These are phyloP conservation scores for Daedaleopsis nitida DNA, from an alignment of 768 basidiomycete species.

Conservation along the genomic window DNA sequence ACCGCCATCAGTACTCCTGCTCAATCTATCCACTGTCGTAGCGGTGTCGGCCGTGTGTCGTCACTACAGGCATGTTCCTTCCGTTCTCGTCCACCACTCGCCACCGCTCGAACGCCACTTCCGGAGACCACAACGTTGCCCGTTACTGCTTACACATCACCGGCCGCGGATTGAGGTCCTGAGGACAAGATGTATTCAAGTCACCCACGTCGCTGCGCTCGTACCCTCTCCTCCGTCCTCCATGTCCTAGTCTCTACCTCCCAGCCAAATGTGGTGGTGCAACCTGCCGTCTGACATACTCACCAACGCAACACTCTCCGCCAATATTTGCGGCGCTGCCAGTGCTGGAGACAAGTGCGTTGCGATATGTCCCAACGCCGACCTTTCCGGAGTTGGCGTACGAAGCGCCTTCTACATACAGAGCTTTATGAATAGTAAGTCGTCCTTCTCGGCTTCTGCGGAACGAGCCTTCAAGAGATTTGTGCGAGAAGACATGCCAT, in stretches of 20 bases:
- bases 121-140: too few relatives aligned
- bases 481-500: neutral
- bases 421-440: slow-evolving; percentile 29
- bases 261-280: neutral
- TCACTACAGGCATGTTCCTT: too few relatives aligned
- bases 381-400: slow-evolving; percentile 30
- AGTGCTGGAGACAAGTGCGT: slow-evolving; percentile 1
- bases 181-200: too few relatives aligned
- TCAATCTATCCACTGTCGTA: too few relatives aligned
- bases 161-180: too few relatives aligned
- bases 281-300: neutral
- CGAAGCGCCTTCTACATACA: slow-evolving; percentile 31
- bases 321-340: slow-evolving; percentile 9
- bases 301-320: slow-evolving; percentile 7
- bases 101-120: too few relatives aligned
- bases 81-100: too few relatives aligned
- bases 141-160: too few relatives aligned
- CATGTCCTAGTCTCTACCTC: neutral
- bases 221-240: neutral
- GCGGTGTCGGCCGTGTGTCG: too few relatives aligned
- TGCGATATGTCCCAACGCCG: slow-evolving; percentile 27
- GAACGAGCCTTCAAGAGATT: neutral
- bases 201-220: too few relatives aligned
- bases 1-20: too few relatives aligned
- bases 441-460: neutral